Conservation (phyloP, 352 stramenopile genomes). For the Phytopythium boreale region DNA sequence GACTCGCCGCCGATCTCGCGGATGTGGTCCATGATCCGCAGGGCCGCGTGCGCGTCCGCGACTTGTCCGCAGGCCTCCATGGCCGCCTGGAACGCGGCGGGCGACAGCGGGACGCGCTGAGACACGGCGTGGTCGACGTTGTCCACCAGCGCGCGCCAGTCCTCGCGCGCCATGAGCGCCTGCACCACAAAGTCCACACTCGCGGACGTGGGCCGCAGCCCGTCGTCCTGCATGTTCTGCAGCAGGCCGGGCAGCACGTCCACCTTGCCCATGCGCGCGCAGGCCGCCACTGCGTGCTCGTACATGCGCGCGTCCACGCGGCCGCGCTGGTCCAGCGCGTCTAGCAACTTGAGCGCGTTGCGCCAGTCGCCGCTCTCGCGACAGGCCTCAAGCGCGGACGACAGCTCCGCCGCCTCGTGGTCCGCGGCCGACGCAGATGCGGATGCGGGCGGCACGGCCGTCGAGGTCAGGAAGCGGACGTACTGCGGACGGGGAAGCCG, state of each 20-base stretch:
- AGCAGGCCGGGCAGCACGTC: conserved; percentile 70
- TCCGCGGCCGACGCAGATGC: conserved; percentile 13
- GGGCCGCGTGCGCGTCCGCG: conserved; percentile 40
- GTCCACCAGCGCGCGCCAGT: conserved; percentile 58
- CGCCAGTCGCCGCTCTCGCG: conserved; percentile 70
- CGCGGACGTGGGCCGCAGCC: conserved; percentile 51
- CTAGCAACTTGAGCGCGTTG: conserved; percentile 69
- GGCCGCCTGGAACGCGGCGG: conserved; percentile 65
- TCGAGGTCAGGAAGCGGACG: conserved; percentile 8
- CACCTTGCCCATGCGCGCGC: conserved; percentile 77
- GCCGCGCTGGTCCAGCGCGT: conserved; percentile 57
- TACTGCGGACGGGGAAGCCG: background rate
- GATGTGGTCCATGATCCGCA: conserved; percentile 49
- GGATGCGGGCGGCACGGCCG: conserved; percentile 14
- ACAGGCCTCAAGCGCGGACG: conserved; percentile 44
- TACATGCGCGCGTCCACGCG: conserved; percentile 70
- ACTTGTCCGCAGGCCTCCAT: conserved; percentile 73
- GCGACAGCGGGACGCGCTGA: conserved; percentile 52
- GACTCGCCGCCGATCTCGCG: conserved; percentile 16
- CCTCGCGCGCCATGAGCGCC: conserved; percentile 64
- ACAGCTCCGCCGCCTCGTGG: conserved; percentile 18
- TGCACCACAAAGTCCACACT: conserved; percentile 84
- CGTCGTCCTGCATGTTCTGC: conserved; percentile 77
- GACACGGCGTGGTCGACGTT: conserved; percentile 36
- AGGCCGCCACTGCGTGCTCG: conserved; percentile 73